Evolutionary conservation across 768 basidiomycete species (phyloP), one percentile per base, ranked within the genome.

Genomic region (Lentinula detonsa): DNA sequence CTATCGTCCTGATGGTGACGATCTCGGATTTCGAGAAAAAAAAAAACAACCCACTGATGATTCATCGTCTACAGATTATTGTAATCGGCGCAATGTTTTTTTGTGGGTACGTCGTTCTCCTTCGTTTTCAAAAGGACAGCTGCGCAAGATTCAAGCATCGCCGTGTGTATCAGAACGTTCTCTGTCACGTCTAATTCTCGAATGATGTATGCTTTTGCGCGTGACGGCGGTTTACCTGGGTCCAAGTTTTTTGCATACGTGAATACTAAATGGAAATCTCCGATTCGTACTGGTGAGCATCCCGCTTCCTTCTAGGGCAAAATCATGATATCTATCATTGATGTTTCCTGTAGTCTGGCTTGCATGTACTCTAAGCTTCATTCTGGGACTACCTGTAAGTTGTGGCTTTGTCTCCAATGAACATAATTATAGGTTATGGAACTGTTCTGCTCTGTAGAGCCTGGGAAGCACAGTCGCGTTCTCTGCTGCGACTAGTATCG

Each of bases 121-220:
- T 21, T 23, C 49, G 23, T 35, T 49, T n/a, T 58, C 16, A 11
- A 31, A 23, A 15, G 11, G 11, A 39, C 37, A 13, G 37, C 16
- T 33, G 39, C 52, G 23, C 59, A 21, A 56, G 21, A 15, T 35
- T 11, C 39, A 23, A 33, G 2, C 7, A 18, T 48, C 23, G 34
- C 51, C 4, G 21, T 21, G 34, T 16, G 37, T 23, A 8, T 5
- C 59, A 86, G 87, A 13, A 88, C 86, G 0, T 92, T 92, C 73
- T 90, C 88, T 0, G 73, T 93, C 54, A 90, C 90, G 0, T 85
- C 85, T 0, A 93, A 91, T 68, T 88, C 85, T 3, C 79, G 90
- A 0, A 91, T 91, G 90, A 89, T 88, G 86, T 93, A 85, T 68
- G 86, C 89, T 0, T 91, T 91, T 66, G 80, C 87, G 3, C 81